Percentiles rank a stretch among this genome's conserved stretches.
Evolutionary conservation across 306 rosid species (phyloP).

Genomic region (Inga oerstediana): DNA sequence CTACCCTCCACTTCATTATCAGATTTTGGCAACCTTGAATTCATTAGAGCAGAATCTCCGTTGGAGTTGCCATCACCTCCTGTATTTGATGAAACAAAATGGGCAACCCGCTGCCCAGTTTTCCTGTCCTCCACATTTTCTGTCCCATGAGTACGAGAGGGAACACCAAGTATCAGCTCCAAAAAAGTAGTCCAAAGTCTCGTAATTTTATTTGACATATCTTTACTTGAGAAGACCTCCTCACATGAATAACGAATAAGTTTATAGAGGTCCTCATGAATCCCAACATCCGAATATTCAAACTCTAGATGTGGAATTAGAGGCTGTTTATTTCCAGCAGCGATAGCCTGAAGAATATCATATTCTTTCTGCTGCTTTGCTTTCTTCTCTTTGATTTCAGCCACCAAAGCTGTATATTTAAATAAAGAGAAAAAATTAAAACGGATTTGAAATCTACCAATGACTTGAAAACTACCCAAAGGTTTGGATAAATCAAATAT

Average conservation of each 20-base stretch:
- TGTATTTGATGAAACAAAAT: constrained; percentile 49
- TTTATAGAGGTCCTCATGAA: constrained; percentile 89
- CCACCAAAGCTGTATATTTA: constrained; percentile 71
- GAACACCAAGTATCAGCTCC: constrained; percentile 89
- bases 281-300: constrained; percentile 66
- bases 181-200: constrained; percentile 81
- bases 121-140: constrained; percentile 67
- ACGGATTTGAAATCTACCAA: background rate
- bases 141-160: constrained; percentile 55
- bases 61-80: constrained; percentile 59
- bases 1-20: constrained; percentile 58
- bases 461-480: background rate
- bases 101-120: constrained; percentile 40
- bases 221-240: constrained; percentile 82
- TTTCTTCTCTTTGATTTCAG: constrained; percentile 90
- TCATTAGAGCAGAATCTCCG: constrained; percentile 47
- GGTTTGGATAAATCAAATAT: background rate
- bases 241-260: constrained; percentile 82
- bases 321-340: constrained; percentile 83
- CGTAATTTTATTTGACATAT: constrained; percentile 77
- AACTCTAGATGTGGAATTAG: constrained; percentile 79
- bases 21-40: constrained; percentile 55
- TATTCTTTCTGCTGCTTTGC: constrained; percentile 85
- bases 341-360: constrained; percentile 73
- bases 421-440: constrained; percentile 30